phyloP scores from a whole-genome alignment of 495 filamentous ascomycete species.

The Tuber microsphaerosporum region DNA sequence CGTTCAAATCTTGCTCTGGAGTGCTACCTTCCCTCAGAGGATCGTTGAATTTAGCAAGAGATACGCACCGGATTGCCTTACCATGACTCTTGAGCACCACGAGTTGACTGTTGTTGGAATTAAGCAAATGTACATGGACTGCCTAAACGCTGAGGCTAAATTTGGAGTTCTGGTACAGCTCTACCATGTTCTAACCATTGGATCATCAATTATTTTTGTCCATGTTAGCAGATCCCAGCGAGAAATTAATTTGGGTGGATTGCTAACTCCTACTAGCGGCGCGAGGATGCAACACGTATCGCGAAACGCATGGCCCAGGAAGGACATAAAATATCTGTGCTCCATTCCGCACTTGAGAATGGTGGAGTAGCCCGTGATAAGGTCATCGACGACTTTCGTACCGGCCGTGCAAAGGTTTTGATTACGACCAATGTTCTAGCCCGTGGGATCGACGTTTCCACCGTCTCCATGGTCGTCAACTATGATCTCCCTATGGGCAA shows the following conservation, averaged over 20 bases:
- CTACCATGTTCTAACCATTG: conserved; percentile 89
- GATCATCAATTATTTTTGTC: conserved; percentile 96
- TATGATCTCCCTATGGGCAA: conserved; percentile 61
- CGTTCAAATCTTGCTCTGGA: conserved; percentile 87
- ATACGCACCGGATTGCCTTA: conserved; percentile 81
- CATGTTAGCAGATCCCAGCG: conserved; percentile 50
- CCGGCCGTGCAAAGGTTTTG: conserved; percentile 80
- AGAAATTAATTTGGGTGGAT: conserved; percentile 28
- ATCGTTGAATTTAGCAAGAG: conserved; percentile 69
- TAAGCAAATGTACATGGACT: conserved; percentile 94
- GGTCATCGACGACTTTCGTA: conserved; percentile 80
- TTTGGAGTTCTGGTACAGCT: conserved; percentile 81
- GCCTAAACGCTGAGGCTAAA: conserved; percentile 66
- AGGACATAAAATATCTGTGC: conserved; percentile 85
- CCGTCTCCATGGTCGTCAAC: conserved; percentile 97
- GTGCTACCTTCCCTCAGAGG: conserved; percentile 85
- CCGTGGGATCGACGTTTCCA: conserved; percentile 91
- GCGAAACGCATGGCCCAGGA: conserved; percentile 73
- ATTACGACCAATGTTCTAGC: conserved; percentile 96
- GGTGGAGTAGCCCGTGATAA: conserved; percentile 65
- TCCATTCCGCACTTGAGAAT: conserved; percentile 71
- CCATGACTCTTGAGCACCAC: conserved; percentile 77
- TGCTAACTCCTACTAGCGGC: conserved; percentile 52
- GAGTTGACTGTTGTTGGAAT: conserved; percentile 95
- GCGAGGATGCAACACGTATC: conserved; percentile 70